phyloP scores from a whole-genome alignment of 2,329 filamentous ascomycete genomes.

The Cadophora luteo-olivacea region DNA sequence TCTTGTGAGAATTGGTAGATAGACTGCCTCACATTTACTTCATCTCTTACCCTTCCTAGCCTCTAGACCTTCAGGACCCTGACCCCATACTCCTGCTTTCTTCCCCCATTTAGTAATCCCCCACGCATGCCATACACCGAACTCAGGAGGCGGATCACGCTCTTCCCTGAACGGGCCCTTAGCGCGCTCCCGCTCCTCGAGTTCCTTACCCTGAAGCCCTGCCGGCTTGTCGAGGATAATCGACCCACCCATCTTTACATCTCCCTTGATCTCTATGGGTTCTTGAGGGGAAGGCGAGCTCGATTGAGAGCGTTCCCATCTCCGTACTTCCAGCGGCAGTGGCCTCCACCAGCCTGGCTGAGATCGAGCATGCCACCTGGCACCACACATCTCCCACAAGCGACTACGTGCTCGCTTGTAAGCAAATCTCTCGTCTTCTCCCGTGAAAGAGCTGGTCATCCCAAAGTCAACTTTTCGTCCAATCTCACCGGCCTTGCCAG shows the following conservation, averaged over 20 bases:
- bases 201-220: slow-evolving; percentile 45
- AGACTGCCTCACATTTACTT: not conserved
- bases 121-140: slow-evolving; percentile 60
- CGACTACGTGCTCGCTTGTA: slow-evolving; percentile 78
- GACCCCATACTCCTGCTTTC: slow-evolving; percentile 57
- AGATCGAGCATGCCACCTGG: slow-evolving; percentile 70
- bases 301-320: slow-evolving; percentile 63
- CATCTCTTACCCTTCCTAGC: slow-evolving; percentile 29
- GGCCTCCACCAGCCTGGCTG: slow-evolving; percentile 73
- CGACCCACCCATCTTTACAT: slow-evolving; percentile 50
- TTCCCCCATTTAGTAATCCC: slow-evolving; percentile 59
- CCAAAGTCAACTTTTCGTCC: slow-evolving; percentile 63
- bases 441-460: slow-evolving; percentile 72
- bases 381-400: slow-evolving; percentile 83
- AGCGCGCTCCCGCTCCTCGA: slow-evolving; percentile 37
- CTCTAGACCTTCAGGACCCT: slow-evolving; percentile 52
- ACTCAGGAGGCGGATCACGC: slow-evolving; percentile 55
- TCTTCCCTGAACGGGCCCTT: slow-evolving; percentile 46
- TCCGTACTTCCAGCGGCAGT: slow-evolving; percentile 64
- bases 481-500: slow-evolving; percentile 48
- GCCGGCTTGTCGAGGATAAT: slow-evolving; percentile 53
- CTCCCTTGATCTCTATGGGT: slow-evolving; percentile 36
- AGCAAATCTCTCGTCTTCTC: slow-evolving; percentile 82
- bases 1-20: too few species aligned
- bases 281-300: not conserved